Evolutionary conservation across 176 grass and related monocot genomes (phyloP), one percentile per base, ranked within the genome.

Genomic region (Lolium rigidum): DNA sequence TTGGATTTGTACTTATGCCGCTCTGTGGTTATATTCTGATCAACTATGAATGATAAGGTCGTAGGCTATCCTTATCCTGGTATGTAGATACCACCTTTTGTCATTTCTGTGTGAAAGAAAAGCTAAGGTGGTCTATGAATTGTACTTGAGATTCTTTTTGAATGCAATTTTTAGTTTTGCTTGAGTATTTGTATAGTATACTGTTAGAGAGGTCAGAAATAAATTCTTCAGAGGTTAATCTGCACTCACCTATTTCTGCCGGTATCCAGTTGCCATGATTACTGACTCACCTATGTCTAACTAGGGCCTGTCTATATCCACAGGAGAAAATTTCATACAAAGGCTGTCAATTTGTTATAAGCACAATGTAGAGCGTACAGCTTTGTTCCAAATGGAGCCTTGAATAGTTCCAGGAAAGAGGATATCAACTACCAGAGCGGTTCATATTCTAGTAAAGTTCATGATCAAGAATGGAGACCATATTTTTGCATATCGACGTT

Each of bases 21-120:
- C 28, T 59, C 75, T 81, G 70, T 91, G 81, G 52, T 70, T 22
- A 47, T 69, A 76, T 84, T 79, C 4, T 70, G 46, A 77, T 80
- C 61, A 81, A 76, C 70, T 81, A 21, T 88, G 70, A 62, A 88
- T 12, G 64, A 85, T 81, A 76, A 15, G 70, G 68, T 76, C 80
- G 3, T 52, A 61, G 25, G 9, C 20, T 81, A 44, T 64, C 51
- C 28, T 52, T 70, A 71, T 38, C 22, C 21, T 18, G 41, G 31
- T 84, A 54, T 31, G 74, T 58, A 81, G 81, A 78, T 86, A 28
- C 16, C 12, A 76, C 26, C 21, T 69, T 58, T 79, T 70, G 41
- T 46, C 76, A 22, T 58, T 77, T 57, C 57, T 41, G 18, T 80
- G 60, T 84, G 25, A 28, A 79, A 84, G 57, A 41, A 28, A 87